Conservation (phyloP, 352 stramenopile species). For the Globisporangium yorkense region DNA sequence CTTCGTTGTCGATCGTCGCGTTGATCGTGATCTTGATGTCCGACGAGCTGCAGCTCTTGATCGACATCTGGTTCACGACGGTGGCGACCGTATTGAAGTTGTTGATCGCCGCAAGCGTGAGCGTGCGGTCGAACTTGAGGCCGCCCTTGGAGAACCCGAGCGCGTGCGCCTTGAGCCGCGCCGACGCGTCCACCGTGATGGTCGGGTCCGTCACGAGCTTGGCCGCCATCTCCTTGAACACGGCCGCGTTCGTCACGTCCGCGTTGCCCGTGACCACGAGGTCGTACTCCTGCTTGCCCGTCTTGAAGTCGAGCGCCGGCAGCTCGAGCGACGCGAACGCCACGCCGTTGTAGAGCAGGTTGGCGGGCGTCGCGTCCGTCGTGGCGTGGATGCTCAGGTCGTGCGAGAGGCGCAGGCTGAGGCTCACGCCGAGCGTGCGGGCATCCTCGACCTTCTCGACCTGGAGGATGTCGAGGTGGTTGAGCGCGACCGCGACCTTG, state of each 20-base stretch:
- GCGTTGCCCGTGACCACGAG: slow-evolving; percentile 31
- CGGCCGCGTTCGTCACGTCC: slow-evolving; percentile 28
- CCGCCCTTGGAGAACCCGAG: slow-evolving; percentile 45
- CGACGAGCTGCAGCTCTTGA: slow-evolving; percentile 33
- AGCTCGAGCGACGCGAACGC: slow-evolving; percentile 43
- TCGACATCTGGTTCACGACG: slow-evolving; percentile 48
- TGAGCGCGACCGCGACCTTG: slow-evolving; percentile 46
- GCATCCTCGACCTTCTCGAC: slow-evolving; percentile 22
- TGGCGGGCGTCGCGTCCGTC: slow-evolving; percentile 47
- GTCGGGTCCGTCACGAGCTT: slow-evolving; percentile 27
- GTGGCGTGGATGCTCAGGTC: slow-evolving; percentile 29
- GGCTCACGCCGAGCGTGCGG: slow-evolving; percentile 26
- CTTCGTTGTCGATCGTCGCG: slow-evolving; percentile 30
- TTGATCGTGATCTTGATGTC: slow-evolving; percentile 47
- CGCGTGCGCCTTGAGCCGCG: slow-evolving; percentile 36
- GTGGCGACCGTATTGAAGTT: slow-evolving; percentile 44
- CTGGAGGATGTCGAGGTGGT: slow-evolving; percentile 59
- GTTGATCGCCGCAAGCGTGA: slow-evolving; percentile 43
- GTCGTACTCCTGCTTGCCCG: slow-evolving; percentile 44
- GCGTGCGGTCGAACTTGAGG: slow-evolving; percentile 35
- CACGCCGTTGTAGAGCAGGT: slow-evolving; percentile 33
- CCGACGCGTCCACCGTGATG: slow-evolving; percentile 31
- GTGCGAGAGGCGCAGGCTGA: slow-evolving; percentile 51
- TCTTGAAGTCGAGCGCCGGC: slow-evolving; percentile 45
- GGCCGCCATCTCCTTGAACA: slow-evolving; percentile 40